Evolutionary conservation across 441 rosid species (phyloP), one percentile per base, ranked within the genome.

Genomic region (Populus trichocarpa): DNA sequence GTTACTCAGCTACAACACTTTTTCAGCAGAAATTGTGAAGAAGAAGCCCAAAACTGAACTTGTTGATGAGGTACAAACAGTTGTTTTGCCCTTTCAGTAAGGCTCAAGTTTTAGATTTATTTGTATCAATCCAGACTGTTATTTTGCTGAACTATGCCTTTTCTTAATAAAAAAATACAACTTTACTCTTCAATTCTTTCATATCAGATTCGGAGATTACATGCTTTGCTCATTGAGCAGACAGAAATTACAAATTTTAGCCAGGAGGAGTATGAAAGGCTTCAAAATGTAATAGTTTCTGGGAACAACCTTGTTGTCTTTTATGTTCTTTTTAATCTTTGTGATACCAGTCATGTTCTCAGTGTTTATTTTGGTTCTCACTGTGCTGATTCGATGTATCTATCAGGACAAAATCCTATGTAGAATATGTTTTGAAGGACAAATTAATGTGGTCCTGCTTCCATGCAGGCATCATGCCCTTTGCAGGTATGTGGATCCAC

Each of bases 21-120:
- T 96, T 77, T 88, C 97, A 42, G 97, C 99, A 6, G 99, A 96
- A 74, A 71, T 86, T 69, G 99, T 94, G 66, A 96, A 90, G 89
- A 93, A 89, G 87, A 93, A 91, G 98, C 96, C 97, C 7, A 96
- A 89, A 84, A 87, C 87, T 71, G 98, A 95, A 79, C 97, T 95
- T 70, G 96, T 90, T 20, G 95, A 93, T 82, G 99, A 93, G 95
- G 99, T 93, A 69, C 71, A 69, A 18, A 32, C n/a, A 16, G 20
- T 67, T 28, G 30, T 28, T 30, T 26, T 26, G 32, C 32, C 69
- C 30, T 66, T 66, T 66, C 36, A 66, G 2, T 66, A 26, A 66
- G 32, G 18, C 69, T 53, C 8, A 53, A 16, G 61, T 53, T 53
- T 53, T 53, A 1, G 8, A 53, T 69, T 61, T 63, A 63, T 22